Conservation (phyloP, 192 early-diverging fungal genomes). For the Pilobolus umbonatus region DNA sequence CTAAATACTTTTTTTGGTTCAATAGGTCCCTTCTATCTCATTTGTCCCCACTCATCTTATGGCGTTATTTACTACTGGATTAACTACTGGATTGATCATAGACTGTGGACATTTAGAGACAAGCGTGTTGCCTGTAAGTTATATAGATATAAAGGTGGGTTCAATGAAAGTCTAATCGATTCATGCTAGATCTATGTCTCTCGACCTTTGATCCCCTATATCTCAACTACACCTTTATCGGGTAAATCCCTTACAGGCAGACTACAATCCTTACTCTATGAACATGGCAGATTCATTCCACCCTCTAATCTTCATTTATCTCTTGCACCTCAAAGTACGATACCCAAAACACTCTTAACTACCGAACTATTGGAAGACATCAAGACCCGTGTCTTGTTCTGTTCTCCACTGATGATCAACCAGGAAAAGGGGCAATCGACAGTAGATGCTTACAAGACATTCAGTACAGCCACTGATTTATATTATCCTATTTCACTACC, state of each 20-base stretch:
- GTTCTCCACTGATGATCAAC: constrained; percentile 41
- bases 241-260: constrained; percentile 55
- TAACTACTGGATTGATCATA: constrained; percentile 75
- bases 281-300: constrained; percentile 45
- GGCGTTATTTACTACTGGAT: constrained; percentile 72
- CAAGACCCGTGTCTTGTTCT: constrained; percentile 60
- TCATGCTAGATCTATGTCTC: constrained; percentile 59
- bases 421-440: constrained; percentile 24
- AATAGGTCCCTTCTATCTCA: constrained; percentile 68
- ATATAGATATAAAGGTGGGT: not conserved
- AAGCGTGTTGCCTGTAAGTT: constrained; percentile 72
- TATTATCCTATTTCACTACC: constrained; percentile 38
- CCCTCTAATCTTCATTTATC: constrained; percentile 38
- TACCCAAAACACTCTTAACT: constrained; percentile 46
- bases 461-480: constrained; percentile 44
- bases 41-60: constrained; percentile 69
- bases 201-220: constrained; percentile 60
- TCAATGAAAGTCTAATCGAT: not conserved
- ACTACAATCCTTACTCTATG: constrained; percentile 54
- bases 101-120: constrained; percentile 80
- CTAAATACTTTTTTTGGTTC: not conserved
- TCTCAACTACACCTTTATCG: constrained; percentile 60
- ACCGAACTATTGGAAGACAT: constrained; percentile 59
- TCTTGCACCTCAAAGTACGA: constrained; percentile 28
- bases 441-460: constrained; percentile 44